phyloP scores from a whole-genome alignment of 176 grass and related monocot species.

The Chrysopogon serrulatus region DNA sequence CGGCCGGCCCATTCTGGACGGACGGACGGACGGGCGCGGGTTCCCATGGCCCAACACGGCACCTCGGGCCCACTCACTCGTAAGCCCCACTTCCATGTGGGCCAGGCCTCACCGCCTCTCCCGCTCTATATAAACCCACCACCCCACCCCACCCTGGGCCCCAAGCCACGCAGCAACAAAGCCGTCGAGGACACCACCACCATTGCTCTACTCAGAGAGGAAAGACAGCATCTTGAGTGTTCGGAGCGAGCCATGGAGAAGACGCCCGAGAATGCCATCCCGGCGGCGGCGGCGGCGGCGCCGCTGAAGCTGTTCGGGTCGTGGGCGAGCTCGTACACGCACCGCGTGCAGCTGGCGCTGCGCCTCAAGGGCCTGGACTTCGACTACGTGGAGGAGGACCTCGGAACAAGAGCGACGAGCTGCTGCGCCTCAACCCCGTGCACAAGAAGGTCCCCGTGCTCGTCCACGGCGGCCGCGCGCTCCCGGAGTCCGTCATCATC shows the following conservation, averaged over 20 bases:
- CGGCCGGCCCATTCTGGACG: neutral
- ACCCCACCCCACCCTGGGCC: too few species aligned
- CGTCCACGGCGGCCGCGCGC: slow-evolving; percentile 52
- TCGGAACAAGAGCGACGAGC: slow-evolving; percentile 53
- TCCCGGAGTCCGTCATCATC: slow-evolving; percentile 75
- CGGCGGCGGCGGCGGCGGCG: neutral
- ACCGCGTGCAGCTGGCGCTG: slow-evolving; percentile 79
- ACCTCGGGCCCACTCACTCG: neutral
- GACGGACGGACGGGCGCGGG: neutral
- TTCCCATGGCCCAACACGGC: slow-evolving; percentile 16
- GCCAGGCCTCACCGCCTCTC: neutral
- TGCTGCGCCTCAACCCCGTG: slow-evolving; percentile 66
- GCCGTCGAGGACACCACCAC: neutral
- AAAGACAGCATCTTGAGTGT: neutral
- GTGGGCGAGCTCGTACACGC: slow-evolving; percentile 93
- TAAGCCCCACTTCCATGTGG: neutral
- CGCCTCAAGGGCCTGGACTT: slow-evolving; percentile 73
- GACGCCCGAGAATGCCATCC: neutral
- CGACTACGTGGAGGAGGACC: slow-evolving; percentile 76
- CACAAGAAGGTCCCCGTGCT: slow-evolving; percentile 92
- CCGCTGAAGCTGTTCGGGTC: slow-evolving; percentile 66
- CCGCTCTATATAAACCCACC: slow-evolving; percentile 39
- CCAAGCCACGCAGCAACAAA: neutral
- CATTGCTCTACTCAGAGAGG: neutral
- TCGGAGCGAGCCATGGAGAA: slow-evolving; percentile 32